A percentile compares a stretch with the other conserved stretches of the same genome.
Evolutionary conservation across 345 rosid species (phyloP).

Genomic region (Eucalyptus cloeziana): DNA sequence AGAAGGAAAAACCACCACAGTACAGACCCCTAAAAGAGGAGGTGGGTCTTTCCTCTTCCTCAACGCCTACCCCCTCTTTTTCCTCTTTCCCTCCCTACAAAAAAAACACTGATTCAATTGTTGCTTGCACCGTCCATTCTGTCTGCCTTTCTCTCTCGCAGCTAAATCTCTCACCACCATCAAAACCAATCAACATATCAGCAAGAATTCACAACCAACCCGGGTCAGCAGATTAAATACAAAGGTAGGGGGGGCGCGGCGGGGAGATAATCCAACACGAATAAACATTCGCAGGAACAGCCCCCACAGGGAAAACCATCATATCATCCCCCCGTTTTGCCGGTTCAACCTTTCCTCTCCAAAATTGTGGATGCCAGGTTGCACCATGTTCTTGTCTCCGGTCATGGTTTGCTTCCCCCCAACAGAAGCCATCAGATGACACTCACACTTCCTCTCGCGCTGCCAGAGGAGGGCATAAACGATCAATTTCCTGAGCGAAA

Average conservation of each 20-base stretch:
- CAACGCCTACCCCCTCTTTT: neutral
- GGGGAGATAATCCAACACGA: neutral
- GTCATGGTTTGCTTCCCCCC: neutral
- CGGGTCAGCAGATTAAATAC: neutral
- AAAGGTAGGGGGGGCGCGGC: neutral
- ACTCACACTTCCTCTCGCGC: neutral
- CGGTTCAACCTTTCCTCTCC: neutral
- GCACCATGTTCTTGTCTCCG: neutral
- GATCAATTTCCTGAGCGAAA: neutral
- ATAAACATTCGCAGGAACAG: neutral
- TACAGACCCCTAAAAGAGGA: neutral
- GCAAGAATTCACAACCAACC: slow-evolving; percentile 1
- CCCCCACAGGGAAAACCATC: neutral
- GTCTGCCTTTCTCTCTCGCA: neutral
- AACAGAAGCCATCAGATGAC: neutral
- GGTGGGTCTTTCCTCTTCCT: neutral
- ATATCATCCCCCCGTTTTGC: neutral
- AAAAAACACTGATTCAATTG: neutral
- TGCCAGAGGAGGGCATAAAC: neutral
- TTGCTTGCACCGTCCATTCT: neutral
- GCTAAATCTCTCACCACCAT: neutral
- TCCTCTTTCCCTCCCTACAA: neutral
- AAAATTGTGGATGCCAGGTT: neutral
- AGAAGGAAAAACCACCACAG: neutral
- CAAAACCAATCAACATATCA: slow-evolving; percentile 11